phyloP scores from a whole-genome alignment of 2,329 filamentous ascomycete genomes.

The Penicillium sp. region DNA sequence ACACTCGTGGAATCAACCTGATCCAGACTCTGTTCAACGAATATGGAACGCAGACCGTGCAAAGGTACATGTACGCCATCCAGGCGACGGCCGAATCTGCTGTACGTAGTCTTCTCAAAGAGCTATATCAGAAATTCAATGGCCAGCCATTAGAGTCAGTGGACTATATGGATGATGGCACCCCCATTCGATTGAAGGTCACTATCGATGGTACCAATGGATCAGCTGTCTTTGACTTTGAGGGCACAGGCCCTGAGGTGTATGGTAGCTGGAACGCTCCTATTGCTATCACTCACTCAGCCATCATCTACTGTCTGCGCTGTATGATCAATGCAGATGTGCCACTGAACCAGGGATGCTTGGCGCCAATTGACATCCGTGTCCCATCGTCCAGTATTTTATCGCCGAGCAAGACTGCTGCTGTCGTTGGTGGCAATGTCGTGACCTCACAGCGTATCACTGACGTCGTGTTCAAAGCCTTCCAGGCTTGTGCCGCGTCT shows the following conservation, averaged over 20 bases:
- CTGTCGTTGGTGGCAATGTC: constrained; percentile 76
- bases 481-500: constrained; percentile 66
- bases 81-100: constrained; percentile 70
- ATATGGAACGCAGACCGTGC: constrained; percentile 66
- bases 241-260: constrained; percentile 68
- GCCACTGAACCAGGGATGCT: constrained; percentile 76
- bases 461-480: constrained; percentile 72
- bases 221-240: constrained; percentile 69
- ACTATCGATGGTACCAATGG: constrained; percentile 66
- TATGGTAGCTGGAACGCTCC: constrained; percentile 75
- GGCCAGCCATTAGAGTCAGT: constrained; percentile 63
- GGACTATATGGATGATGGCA: constrained; percentile 83
- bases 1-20: constrained; percentile 73
- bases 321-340: constrained; percentile 74
- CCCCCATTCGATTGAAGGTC: constrained; percentile 64
- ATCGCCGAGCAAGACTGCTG: constrained; percentile 64
- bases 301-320: constrained; percentile 77
- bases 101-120: constrained; percentile 64
- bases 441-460: constrained; percentile 71
- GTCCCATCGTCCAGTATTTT: constrained; percentile 64
- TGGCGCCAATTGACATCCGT: constrained; percentile 64
- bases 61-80: constrained; percentile 75
- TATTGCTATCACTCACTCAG: constrained; percentile 70
- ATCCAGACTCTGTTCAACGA: constrained; percentile 67
- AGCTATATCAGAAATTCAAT: constrained; percentile 60